phyloP scores from a whole-genome alignment of 2,329 filamentous ascomycete species.

The Trematosphaeria pertusa region DNA sequence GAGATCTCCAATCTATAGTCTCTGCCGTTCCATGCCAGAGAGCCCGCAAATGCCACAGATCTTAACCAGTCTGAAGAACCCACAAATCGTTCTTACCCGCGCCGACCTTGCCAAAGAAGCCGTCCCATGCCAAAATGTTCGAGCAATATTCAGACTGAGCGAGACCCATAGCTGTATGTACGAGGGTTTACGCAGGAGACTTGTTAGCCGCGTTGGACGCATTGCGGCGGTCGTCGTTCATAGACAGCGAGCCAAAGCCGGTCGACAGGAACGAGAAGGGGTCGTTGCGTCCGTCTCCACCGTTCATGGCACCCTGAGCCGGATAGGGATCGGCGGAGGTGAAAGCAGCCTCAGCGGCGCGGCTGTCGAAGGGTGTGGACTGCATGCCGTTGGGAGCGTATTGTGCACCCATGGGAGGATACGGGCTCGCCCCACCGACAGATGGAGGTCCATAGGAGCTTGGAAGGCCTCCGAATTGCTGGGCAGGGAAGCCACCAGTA shows the following conservation, averaged over 20 bases:
- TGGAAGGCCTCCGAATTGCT: slow-evolving; percentile 86
- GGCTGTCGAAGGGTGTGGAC: slow-evolving; percentile 89
- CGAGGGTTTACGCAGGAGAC: slow-evolving; percentile 47
- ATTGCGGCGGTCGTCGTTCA: slow-evolving; percentile 65
- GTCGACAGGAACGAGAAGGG: slow-evolving; percentile 81
- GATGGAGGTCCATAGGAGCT: slow-evolving; percentile 91
- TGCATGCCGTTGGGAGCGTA: slow-evolving; percentile 81
- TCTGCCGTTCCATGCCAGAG: slow-evolving; percentile 41
- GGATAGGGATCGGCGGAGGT: slow-evolving; percentile 84
- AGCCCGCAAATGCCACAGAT: slow-evolving; percentile 49
- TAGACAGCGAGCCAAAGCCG: slow-evolving; percentile 74
- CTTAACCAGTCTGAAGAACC: slow-evolving; percentile 47
- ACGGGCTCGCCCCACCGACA: slow-evolving; percentile 80
- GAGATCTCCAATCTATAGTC: slow-evolving; percentile 48
- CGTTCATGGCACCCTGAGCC: slow-evolving; percentile 74
- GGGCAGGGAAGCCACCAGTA: slow-evolving; percentile 66
- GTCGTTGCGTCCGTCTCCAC: slow-evolving; percentile 70
- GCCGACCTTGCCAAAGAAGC: slow-evolving; percentile 44
- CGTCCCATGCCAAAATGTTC: slow-evolving; percentile 43
- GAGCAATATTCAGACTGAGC: slow-evolving; percentile 41
- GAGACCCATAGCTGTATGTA: slow-evolving; percentile 45
- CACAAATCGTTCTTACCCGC: slow-evolving; percentile 43
- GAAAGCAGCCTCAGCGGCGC: slow-evolving; percentile 93
- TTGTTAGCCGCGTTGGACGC: slow-evolving; percentile 48
- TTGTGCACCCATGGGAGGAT: slow-evolving; percentile 77